Percentiles rank a stretch among this genome's conserved stretches.
Conservation (phyloP, 306 rosid species). For the Inga laurina region DNA sequence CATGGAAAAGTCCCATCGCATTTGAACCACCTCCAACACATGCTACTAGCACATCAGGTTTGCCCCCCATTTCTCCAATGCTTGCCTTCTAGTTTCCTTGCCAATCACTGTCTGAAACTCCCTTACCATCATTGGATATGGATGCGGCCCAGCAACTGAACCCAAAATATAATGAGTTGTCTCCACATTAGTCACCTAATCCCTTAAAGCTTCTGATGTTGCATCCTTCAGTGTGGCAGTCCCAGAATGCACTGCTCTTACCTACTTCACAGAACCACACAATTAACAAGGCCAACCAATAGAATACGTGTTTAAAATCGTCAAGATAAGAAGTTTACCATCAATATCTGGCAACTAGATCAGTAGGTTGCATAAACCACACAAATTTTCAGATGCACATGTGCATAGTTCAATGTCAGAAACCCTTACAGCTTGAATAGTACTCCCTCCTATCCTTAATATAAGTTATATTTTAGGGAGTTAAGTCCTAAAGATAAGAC, state of each 20-base stretch:
- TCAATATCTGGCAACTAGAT: neutral
- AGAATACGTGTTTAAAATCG: neutral
- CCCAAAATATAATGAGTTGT: constrained; percentile 96
- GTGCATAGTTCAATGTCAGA: neutral
- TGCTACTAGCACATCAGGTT: constrained; percentile 83
- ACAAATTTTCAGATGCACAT: too few relatives aligned
- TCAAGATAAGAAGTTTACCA: neutral
- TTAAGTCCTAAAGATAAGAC: too few relatives aligned
- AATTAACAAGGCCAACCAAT: neutral
- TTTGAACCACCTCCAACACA: constrained; percentile 98
- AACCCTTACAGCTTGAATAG: neutral
- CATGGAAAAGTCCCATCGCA: constrained; percentile 95
- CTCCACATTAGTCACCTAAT: too few relatives aligned
- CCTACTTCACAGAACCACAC: constrained; percentile 46
- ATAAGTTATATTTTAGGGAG: too few relatives aligned
- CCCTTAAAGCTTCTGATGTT: too few relatives aligned
- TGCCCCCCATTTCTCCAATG: constrained; percentile 96
- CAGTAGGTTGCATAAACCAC: neutral
- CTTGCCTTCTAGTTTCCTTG: constrained; percentile 88
- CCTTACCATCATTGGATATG: constrained; percentile 97
- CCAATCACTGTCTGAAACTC: constrained; percentile 96
- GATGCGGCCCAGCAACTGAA: constrained; percentile 94
- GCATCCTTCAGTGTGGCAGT: constrained; percentile 91
- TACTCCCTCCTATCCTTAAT: too few relatives aligned
- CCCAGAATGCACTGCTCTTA: constrained; percentile 83